Evolutionary conservation across 1,284 basidiomycete species (phyloP), one percentile per base, ranked within the genome.

Genomic region (Cryptococcus amylolentus): DNA sequence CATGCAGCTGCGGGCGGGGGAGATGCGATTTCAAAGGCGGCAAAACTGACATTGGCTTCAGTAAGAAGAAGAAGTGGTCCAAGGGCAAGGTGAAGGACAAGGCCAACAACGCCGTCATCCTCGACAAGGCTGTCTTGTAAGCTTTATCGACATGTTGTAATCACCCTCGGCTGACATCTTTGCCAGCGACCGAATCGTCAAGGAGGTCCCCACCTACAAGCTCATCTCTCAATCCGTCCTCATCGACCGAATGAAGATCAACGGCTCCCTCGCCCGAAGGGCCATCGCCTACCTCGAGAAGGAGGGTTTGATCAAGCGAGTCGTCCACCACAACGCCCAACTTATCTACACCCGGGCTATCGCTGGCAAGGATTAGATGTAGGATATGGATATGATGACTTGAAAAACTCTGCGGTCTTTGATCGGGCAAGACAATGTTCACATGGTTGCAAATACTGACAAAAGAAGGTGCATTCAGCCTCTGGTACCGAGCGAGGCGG

Each of bases 61-160:
- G 76, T 64, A 97, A 97, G 86, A 98, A 98, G 86, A 98, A 98
- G 88, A 98, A 98, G 86, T 98, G 94, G 94, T 97, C 93, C 69
- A 98, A 98, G 86, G 94, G 94, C 80, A 96, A 96, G 82, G 93
- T 97, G 79, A 97, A 97, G 88, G 93, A 97, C 83, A 97, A 97
- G 87, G 91, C 90, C 73, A 87, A 88, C 77, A 78, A 77, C 76
- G 86, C 89, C 74, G 94, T 98, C 79, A 83, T 87, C 70, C 87
- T 96, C 75, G 92, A 96, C 84, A 92, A 95, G 83, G 60, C 75
- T 47, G 78, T 77, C 69, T 77, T 64, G 79, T 78, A 62, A 66
- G 76, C 68, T 26, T 41, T 18, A 9, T 27, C 26, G 14, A 48
- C 28, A 38, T 41, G 12, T 43, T 53, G 23, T 7, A 12, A 0